A percentile compares a stretch with the other conserved stretches of the same genome.
These are phyloP conservation scores for Salix arbutifolia DNA, from an alignment of 345 rosid species.

Conservation along the genomic window DNA sequence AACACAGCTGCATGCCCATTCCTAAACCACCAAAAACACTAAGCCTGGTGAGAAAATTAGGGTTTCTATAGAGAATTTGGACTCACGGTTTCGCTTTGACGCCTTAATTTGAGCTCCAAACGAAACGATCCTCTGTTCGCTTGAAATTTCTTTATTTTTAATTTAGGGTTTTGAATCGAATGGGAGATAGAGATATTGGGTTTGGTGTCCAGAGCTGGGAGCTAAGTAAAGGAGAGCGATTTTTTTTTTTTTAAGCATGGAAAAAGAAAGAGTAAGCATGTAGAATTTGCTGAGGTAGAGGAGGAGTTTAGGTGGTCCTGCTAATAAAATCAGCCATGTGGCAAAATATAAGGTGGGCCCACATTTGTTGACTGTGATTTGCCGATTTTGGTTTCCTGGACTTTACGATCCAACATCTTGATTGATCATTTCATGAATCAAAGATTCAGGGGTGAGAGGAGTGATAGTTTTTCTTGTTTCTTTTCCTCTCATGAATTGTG, in stretches of 20 bases:
- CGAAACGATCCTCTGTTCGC: slow-evolving; percentile 4
- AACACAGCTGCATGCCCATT: slow-evolving; percentile 15
- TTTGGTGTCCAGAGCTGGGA: background rate
- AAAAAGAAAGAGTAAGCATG: background rate
- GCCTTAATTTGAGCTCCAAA: slow-evolving; percentile 31
- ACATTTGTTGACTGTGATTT: background rate
- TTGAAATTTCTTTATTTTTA: background rate
- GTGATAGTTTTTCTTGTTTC: no score
- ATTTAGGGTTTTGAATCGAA: background rate
- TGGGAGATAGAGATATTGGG: background rate
- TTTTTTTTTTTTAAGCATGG: background rate
- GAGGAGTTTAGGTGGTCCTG: background rate
- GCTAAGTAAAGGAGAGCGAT: background rate
- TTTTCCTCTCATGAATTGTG: no score
- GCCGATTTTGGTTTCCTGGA: background rate
- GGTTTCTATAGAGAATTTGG: slow-evolving; percentile 32
- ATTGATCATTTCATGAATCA: background rate
- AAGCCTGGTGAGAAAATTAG: slow-evolving; percentile 21
- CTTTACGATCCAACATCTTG: background rate
- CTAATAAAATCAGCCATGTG: background rate
- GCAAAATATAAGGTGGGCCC: background rate
- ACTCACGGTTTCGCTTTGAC: slow-evolving; percentile 33
- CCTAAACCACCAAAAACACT: slow-evolving; percentile 2
- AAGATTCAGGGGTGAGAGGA: no score
- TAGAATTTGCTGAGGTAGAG: background rate